Conservation (phyloP, 495 filamentous ascomycete genomes). For the Xanthoparmelia taractica region DNA sequence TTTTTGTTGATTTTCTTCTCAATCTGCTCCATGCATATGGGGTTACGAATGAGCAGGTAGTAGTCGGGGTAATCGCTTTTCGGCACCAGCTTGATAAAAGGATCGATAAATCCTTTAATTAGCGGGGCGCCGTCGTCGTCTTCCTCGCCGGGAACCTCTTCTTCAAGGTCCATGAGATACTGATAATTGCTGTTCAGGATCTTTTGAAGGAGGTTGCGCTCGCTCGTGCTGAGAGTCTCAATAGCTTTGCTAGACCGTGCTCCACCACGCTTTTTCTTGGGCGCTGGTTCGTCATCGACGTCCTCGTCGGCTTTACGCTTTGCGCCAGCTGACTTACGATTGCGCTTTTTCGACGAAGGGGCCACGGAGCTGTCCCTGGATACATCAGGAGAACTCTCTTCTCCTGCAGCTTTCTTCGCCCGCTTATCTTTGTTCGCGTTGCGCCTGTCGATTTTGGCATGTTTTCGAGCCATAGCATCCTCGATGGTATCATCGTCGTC, state of each 20-base stretch:
- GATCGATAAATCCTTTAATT: constrained; percentile 78
- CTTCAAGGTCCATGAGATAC: constrained; percentile 69
- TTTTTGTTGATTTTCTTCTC: constrained; percentile 88
- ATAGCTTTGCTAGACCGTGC: constrained; percentile 60
- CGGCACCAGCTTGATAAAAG: constrained; percentile 86
- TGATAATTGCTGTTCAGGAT: constrained; percentile 70
- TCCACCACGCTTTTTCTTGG: constrained; percentile 68
- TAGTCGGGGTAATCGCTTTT: constrained; percentile 85
- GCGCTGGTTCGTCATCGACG: constrained; percentile 65
- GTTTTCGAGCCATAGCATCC: constrained; percentile 82
- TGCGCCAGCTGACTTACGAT: constrained; percentile 64
- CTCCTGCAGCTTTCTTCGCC: constrained; percentile 34
- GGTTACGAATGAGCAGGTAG: constrained; percentile 82
- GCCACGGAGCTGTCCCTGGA: constrained; percentile 75
- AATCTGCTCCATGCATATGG: constrained; percentile 91
- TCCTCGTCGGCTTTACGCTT: constrained; percentile 83
- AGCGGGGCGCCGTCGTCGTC: constrained; percentile 50
- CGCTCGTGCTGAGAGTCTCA: constrained; percentile 44
- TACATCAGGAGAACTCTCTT: constrained; percentile 67
- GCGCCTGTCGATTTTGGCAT: constrained; percentile 74
- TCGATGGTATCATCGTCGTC: constrained; percentile 92
- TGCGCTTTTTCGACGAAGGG: constrained; percentile 59
- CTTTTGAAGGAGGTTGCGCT: constrained; percentile 56
- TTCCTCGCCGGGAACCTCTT: constrained; percentile 44
- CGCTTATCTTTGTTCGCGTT: constrained; percentile 63